Base-by-base conservation (phyloP, 257 asterid genomes). In the Nicotiana otophora region DNA sequence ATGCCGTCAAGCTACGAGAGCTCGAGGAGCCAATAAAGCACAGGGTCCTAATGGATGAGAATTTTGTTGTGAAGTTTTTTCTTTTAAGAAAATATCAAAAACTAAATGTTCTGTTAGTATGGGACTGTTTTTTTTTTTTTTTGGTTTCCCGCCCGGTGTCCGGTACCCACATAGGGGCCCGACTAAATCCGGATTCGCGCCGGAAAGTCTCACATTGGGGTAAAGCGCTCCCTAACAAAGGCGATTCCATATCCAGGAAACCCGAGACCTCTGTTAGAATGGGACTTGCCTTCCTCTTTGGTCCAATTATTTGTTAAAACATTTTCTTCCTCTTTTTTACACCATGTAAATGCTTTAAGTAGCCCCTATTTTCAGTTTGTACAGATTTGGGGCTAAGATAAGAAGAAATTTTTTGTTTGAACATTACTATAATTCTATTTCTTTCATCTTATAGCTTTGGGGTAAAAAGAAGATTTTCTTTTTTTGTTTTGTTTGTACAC, bases 1-100 rank as follows among this genome's bases (percentile, higher is more conserved):
- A 23, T 48, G 23, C 80, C 80, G 10, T 70, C 78, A 0, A 74
- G 80, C 80, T 74, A 74, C 39, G 80, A 74, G 80, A 74, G 80
- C 80, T 74, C 80, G 42, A 74, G 10, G 57, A 74, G 80, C 39
- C 80, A 48, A 4, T 74, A 7, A 74, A 74, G 5, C 10, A 46
- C 60, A 5, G 16, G 39, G 79, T 6, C 33, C 23, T 46, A 72
- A 48, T 23, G 19, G 39, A 74, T 46, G 79, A 74, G 62, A 74
- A 46, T 74, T 48, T 74, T 48, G 62, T 74, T 74, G 23, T 74
- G 31, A 74, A 74, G 79, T 48, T 48, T 57, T 70, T 69, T 42
- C 60, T 72, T 42, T 26, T n/a, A 72, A 70, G 36, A 20, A 46
- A 72, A 72, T 57, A 19, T 57, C 26, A 57, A 57, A 57, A 19